These are phyloP conservation scores for Crithidia fasciculata DNA, from an alignment of 208 protist species.

Conservation along the genomic window DNA sequence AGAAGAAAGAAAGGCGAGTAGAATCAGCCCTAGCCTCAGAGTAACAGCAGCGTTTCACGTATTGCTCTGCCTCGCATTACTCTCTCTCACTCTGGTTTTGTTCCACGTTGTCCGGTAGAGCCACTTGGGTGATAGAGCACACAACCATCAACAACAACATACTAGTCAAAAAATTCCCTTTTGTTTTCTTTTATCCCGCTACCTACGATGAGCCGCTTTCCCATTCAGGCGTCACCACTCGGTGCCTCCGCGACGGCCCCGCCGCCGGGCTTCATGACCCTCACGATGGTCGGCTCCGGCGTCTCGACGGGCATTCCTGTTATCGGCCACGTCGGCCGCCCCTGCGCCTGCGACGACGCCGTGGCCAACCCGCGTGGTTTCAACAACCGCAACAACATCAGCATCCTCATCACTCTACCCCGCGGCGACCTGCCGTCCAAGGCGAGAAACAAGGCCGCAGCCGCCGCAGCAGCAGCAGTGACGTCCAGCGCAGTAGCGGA, in stretches of 20 bases:
- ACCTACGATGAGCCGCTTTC: slow-evolving; percentile 8
- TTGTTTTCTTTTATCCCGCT: neutral
- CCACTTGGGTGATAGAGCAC: too few relatives aligned
- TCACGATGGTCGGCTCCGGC: slow-evolving; percentile 80
- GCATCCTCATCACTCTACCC: slow-evolving; percentile 74
- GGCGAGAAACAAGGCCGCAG: neutral
- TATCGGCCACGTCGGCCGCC: slow-evolving; percentile 72
- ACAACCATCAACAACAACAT: too few relatives aligned
- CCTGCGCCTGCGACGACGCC: slow-evolving; percentile 81
- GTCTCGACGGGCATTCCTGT: slow-evolving; percentile 87
- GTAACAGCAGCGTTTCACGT: too few relatives aligned
- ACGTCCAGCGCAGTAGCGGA: neutral
- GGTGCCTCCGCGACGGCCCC: slow-evolving; percentile 28
- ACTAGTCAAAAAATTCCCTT: neutral
- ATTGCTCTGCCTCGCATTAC: too few relatives aligned
- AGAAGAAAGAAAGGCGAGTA: too few relatives aligned
- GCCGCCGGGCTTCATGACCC: slow-evolving; percentile 37
- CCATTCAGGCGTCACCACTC: slow-evolving; percentile 7
- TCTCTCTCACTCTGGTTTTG: too few relatives aligned
- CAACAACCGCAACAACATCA: slow-evolving; percentile 87
- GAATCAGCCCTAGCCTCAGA: too few relatives aligned
- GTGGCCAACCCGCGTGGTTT: slow-evolving; percentile 53
- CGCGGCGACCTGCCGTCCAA: slow-evolving; percentile 4
- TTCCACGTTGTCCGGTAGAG: too few relatives aligned
- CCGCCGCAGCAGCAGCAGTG: neutral